These are phyloP conservation scores for Lactarius tabidus DNA, from an alignment of 768 basidiomycete species.

Conservation along the genomic window DNA sequence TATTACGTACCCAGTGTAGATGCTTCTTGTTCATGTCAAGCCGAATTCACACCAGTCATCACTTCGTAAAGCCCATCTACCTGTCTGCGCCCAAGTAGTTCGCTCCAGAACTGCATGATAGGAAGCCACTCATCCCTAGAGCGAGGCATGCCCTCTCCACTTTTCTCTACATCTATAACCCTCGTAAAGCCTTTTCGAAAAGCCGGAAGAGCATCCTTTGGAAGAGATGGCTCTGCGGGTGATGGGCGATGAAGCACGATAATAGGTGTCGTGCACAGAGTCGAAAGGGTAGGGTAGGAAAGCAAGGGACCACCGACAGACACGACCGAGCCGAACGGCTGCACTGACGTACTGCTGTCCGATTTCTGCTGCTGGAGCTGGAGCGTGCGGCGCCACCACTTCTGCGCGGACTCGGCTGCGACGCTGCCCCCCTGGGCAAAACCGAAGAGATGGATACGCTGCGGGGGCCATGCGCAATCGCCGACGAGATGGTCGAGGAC, in stretches of 20 bases:
- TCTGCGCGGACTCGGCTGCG: constrained; percentile 61
- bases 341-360: constrained; percentile 25
- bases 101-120: constrained; percentile 87
- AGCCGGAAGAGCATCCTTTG: constrained; percentile 43
- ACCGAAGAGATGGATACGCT: constrained; percentile 81
- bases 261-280: constrained; percentile 54
- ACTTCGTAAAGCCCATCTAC: constrained; percentile 66
- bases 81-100: constrained; percentile 51
- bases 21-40: constrained; percentile 1
- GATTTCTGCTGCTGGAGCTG: constrained; percentile 8
- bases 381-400: constrained; percentile 40
- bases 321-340: constrained; percentile 61
- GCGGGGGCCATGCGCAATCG: constrained; percentile 60
- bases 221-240: constrained; percentile 43
- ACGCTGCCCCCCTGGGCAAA: constrained; percentile 85
- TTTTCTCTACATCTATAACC: constrained; percentile 48
- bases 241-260: constrained; percentile 54
- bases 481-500: constrained; percentile 53
- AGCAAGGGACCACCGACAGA: constrained; percentile 70
- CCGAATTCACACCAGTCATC: constrained; percentile 37
- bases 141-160: constrained; percentile 64
- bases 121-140: constrained; percentile 76
- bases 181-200: constrained; percentile 58
- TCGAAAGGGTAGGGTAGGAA: constrained; percentile 64
- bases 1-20: neutral